These are phyloP conservation scores for Geranium incanum DNA, from an alignment of 441 rosid genomes.

Conservation along the genomic window DNA sequence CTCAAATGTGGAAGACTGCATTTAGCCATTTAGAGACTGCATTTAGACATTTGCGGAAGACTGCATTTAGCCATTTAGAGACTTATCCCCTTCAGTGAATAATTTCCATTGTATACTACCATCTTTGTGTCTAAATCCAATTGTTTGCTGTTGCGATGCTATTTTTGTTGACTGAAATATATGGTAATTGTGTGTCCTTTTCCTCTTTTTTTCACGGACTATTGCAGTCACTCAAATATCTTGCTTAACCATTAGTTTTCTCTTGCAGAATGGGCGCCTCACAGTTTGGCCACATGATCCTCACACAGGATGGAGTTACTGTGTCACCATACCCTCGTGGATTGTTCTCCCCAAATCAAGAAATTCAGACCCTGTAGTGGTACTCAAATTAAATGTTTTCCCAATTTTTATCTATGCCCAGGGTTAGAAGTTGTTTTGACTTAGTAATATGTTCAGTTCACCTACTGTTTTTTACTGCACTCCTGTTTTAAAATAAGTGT, in stretches of 20 bases:
- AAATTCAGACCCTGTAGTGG: conserved; percentile 97
- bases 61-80: neutral
- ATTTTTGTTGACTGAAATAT: neutral
- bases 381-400: conserved; percentile 35
- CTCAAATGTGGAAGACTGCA: neutral
- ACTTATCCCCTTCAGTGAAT: neutral
- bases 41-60: neutral
- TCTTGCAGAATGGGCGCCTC: conserved; percentile 72
- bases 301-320: conserved; percentile 92
- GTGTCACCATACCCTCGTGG: conserved; percentile 88
- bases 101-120: neutral
- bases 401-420: conserved; percentile 25
- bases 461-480: neutral
- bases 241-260: neutral
- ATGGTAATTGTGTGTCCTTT: neutral
- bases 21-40: neutral
- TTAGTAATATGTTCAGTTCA: conserved; percentile 12
- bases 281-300: conserved; percentile 95
- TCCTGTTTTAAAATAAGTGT: no score
- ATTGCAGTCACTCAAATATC: neutral
- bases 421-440: conserved; percentile 28
- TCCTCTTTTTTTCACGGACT: neutral
- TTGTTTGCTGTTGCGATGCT: neutral
- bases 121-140: neutral
- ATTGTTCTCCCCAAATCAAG: conserved; percentile 74